A percentile compares a stretch with the other conserved stretches of the same genome.
Conservation (phyloP, 495 filamentous ascomycete genomes). For the Amniculicola lignicola region DNA sequence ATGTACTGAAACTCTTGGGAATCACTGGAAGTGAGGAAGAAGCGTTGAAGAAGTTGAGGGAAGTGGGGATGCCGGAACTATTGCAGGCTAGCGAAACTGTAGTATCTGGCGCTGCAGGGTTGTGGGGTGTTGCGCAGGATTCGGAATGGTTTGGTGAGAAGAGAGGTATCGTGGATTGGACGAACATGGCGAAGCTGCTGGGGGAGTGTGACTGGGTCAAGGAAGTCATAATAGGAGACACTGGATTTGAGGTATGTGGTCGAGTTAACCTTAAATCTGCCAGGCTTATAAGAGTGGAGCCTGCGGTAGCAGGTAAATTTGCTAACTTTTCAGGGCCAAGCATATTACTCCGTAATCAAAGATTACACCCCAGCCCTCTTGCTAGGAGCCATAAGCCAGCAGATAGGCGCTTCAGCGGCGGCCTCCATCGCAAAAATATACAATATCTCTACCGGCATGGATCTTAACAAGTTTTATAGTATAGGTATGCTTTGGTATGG, state of each 20-base stretch:
- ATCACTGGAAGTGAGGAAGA: not conserved
- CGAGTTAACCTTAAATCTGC: too few species aligned
- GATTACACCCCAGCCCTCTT: too few species aligned
- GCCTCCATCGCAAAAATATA: not conserved
- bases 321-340: too few species aligned
- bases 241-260: conserved; percentile 17
- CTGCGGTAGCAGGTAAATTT: too few species aligned
- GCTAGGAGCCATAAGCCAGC: too few species aligned
- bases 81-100: conserved; percentile 8
- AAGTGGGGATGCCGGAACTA: not conserved
- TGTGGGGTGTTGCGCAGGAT: not conserved
- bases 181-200: conserved; percentile 3
- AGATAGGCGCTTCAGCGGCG: conserved; percentile 2
- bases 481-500: conserved; percentile 12
- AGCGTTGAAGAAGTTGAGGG: not conserved
- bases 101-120: not conserved
- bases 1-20: conserved; percentile 1
- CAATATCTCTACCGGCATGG: conserved; percentile 14
- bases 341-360: too few species aligned
- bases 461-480: conserved; percentile 15
- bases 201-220: conserved; percentile 19
- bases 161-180: conserved; percentile 8
- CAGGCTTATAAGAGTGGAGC: too few species aligned
- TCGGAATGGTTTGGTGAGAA: conserved; percentile 14
- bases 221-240: conserved; percentile 12